Base-by-base conservation (phyloP, 2,329 filamentous ascomycete genomes). In the Monilinia laxa region DNA sequence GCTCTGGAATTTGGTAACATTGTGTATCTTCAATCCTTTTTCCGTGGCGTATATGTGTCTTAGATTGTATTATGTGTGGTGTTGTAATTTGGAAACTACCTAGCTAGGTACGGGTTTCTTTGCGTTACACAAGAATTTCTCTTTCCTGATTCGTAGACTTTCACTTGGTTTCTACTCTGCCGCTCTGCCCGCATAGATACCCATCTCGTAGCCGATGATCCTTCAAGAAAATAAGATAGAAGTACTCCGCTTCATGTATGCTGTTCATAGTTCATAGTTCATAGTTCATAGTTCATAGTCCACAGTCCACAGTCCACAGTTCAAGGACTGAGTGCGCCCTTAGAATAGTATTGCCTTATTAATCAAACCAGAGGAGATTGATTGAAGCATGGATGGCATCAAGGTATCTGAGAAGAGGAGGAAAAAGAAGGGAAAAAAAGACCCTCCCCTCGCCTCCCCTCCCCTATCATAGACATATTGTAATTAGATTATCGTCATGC, bases 141-240 rank as follows among this genome's bases (percentile, higher is more conserved):
- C 55, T 35, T 53, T 60, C 63, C 55, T 62, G 64, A 65, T 65
- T 60, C 49, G 64, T 59, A 49, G 55, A 45, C 56, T 56, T 64
- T 31, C 51, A 53, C 31, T 42, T 40, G 31, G 23, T 53, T 63
- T 54, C 60, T 42, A 35, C 60, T 63, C 60, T 63, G 60, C 51
- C 60, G 60, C 60, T 55, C 49, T 54, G 60, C 35, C 60, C 35
- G 60, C 60, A 63, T 53, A 42, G 20, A 63, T 42, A n/a, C 28
- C 47, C 47, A 63, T 54, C 25, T 42, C n/a, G 23, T 42, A 54
- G 60, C 49, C 42, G 49, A 55, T 23, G 62, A 64, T 64, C 62
- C 62, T 55, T 56, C 52, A 31, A 28, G 53, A 25, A 11, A 57
- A 62, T 12, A 23, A 52, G 59, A 59, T 25, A 4, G n/a, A 5